Evolutionary conservation across 2,329 filamentous ascomycete genomes (phyloP), one percentile per base, ranked within the genome.

Genomic region (Chrysoporthe cubensis): DNA sequence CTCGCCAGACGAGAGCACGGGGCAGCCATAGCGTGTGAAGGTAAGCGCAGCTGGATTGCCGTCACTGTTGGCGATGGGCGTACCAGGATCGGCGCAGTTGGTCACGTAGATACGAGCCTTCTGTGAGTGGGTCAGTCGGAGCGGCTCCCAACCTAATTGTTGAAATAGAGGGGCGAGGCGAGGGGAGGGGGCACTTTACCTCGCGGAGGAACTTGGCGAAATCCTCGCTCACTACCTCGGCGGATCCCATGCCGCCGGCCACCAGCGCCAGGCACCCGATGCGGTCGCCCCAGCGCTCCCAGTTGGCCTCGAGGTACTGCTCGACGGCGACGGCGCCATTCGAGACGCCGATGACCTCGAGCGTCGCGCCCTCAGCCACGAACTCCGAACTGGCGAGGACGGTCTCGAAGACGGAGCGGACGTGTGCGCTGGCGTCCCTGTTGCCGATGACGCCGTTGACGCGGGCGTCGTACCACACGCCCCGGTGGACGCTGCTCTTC

Each of bases 281-380:
- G 32, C 79, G 79, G 0, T 61, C 58, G 0, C 80, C 79, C 78
- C 84, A 82, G 21, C 66, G 74, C 3, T 71, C 68, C 83, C 86
- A 90, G 75, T 80, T 84, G 76, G 81, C 82, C 11, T 86, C 75
- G 11, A 96, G 80, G 70, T 91, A 90, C 16, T 79, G 74, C 40
- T 90, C 77, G 0, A 88, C 80, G 1, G 83, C 79, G 43, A 89
- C 83, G 0, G 88, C 89, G 3, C 88, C 89, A 65, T 91, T 88
- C 1, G 90, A 88, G 18, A 96, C 80, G 1, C 87, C 92, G 60
- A 97, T 82, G 43, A 97, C 76, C 74, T 94, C 89, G 26, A 97
- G 74, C 57, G 83, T 84, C 0, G 88, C 87, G 1, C 83, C 76
- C 0, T 79, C 66, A 0, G 79, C 74, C 0, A 87, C 78, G 6